phyloP scores from a whole-genome alignment of 805 yeast species.

The Cyberlindnera nakhonratchasimensis region DNA sequence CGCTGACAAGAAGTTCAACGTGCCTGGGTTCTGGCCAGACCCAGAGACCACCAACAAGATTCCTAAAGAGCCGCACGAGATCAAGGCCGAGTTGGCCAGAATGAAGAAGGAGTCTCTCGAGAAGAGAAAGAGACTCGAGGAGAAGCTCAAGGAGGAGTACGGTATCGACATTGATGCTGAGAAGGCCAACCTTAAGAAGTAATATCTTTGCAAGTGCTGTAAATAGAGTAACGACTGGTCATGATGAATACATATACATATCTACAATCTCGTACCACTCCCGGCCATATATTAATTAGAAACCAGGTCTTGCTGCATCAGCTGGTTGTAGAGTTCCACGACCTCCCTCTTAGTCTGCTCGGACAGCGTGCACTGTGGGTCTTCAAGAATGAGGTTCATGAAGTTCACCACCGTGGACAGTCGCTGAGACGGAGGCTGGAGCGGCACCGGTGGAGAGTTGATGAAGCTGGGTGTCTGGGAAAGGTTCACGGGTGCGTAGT shows the following conservation, averaged over 20 bases:
- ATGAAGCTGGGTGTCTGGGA: not conserved
- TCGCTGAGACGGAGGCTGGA: not conserved
- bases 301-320: not conserved
- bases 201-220: no score
- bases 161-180: conserved; percentile 59
- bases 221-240: conserved; percentile 9
- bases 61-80: conserved; percentile 90
- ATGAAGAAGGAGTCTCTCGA: conserved; percentile 73
- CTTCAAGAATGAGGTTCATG: conserved; percentile 12
- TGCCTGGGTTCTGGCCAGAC: conserved; percentile 97
- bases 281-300: not conserved
- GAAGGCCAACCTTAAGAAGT: conserved; percentile 32
- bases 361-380: conserved; percentile 9
- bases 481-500: not conserved
- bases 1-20: conserved; percentile 82
- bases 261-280: not conserved
- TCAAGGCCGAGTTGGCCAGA: conserved; percentile 86
- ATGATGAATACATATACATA: conserved; percentile 1
- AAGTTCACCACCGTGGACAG: conserved; percentile 10
- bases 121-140: conserved; percentile 70
- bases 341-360: conserved; percentile 14
- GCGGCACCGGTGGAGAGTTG: not conserved
- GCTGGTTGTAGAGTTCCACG: conserved; percentile 1
- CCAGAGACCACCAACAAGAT: conserved; percentile 86
- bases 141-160: conserved; percentile 56